A percentile compares a stretch with the other conserved stretches of the same genome.
phyloP scores from a whole-genome alignment of 495 filamentous ascomycete genomes.

The Aspergillus bridgeri region DNA sequence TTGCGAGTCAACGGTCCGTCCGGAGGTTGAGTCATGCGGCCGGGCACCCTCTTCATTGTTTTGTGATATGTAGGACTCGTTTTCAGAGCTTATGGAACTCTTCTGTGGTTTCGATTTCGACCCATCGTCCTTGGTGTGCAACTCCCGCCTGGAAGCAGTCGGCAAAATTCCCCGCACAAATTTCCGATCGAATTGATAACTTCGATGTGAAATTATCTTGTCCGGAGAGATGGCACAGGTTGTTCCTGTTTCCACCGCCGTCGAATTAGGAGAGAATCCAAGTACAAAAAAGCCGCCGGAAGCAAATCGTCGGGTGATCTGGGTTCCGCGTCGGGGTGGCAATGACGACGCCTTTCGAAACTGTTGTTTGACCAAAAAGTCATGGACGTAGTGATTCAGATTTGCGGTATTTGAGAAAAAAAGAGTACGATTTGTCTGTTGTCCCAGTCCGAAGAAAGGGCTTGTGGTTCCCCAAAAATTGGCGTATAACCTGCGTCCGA shows the following conservation, averaged over 20 bases:
- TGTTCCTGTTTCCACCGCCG: conserved; percentile 33
- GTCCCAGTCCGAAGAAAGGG: conserved; percentile 41
- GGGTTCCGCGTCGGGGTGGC: conserved; percentile 19
- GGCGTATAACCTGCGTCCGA: conserved; percentile 50
- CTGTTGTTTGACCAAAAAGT: conserved; percentile 20
- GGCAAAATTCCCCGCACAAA: conserved; percentile 7
- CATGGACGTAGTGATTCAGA: conserved; percentile 16
- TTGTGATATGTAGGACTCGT: conserved; percentile 8
- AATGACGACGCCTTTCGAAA: conserved; percentile 19
- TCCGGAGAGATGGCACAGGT: conserved; percentile 33
- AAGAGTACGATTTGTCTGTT: conserved; percentile 28
- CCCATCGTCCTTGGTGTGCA: conserved; percentile 31
- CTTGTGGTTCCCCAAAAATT: conserved; percentile 43
- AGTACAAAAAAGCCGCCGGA: conserved; percentile 39
- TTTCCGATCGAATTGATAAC: conserved; percentile 15
- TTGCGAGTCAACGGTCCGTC: conserved; percentile 8
- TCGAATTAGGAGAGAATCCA: conserved; percentile 32
- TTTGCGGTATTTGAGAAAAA: conserved; percentile 13
- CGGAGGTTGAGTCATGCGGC: neutral
- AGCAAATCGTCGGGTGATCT: conserved; percentile 35
- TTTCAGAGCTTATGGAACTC: conserved; percentile 12
- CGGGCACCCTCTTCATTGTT: conserved; percentile 10
- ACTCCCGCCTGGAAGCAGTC: conserved; percentile 30
- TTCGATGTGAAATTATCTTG: conserved; percentile 26
- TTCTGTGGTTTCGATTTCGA: conserved; percentile 9